A percentile compares a stretch with the other conserved stretches of the same genome.
These are phyloP conservation scores for Amanita exitialis DNA, from an alignment of 768 basidiomycete species.

Conservation along the genomic window DNA sequence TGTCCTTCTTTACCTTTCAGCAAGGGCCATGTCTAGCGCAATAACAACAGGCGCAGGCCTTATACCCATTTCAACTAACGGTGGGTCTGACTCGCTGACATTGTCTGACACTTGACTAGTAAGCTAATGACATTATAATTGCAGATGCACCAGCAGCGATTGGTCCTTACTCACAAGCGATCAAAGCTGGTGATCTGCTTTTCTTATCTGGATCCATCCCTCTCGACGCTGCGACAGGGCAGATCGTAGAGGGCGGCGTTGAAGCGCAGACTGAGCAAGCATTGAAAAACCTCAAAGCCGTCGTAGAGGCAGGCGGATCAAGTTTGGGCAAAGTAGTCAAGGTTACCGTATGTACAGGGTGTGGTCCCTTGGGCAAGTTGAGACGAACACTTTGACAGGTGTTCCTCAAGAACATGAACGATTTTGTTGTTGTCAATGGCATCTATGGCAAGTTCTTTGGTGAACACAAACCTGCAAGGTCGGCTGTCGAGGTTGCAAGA, in stretches of 20 bases:
- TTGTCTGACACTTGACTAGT: neutral
- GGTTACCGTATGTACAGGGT: conserved; percentile 58
- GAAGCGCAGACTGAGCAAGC: conserved; percentile 78
- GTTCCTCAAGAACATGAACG: conserved; percentile 88
- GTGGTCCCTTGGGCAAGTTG: neutral
- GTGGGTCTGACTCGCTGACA: neutral
- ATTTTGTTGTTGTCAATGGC: conserved; percentile 76
- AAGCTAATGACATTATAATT: no score
- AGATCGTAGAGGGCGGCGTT: conserved; percentile 65
- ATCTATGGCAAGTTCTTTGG: conserved; percentile 84
- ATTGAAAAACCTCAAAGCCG: conserved; percentile 74
- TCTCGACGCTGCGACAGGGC: conserved; percentile 60
- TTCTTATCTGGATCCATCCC: conserved; percentile 90
- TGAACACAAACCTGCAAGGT: conserved; percentile 86
- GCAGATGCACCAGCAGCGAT: conserved; percentile 73
- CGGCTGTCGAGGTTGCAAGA: conserved; percentile 81
- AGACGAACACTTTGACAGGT: conserved; percentile 37
- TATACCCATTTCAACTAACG: neutral
- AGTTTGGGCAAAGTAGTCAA: conserved; percentile 78
- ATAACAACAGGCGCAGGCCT: neutral
- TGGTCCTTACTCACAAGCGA: conserved; percentile 84
- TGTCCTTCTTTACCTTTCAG: neutral
- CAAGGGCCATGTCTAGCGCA: conserved; percentile 2
- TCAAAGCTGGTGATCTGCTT: conserved; percentile 74
- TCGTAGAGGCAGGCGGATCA: conserved; percentile 78